Percentiles rank a stretch among this genome's conserved stretches.
These are phyloP conservation scores for Chalara sp. DNA, from an alignment of 2,329 filamentous ascomycete genomes.

Conservation along the genomic window DNA sequence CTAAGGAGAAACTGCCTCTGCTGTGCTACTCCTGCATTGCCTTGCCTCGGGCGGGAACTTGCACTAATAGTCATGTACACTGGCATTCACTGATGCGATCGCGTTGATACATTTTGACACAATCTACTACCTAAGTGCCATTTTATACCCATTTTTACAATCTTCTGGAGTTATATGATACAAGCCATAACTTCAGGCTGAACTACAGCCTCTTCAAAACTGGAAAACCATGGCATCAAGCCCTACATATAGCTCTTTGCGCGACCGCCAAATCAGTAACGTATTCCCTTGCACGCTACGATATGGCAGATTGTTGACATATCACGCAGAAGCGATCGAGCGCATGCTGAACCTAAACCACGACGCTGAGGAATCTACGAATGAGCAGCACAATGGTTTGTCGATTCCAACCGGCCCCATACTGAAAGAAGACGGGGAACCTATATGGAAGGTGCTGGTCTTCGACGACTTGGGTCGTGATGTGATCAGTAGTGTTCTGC, in stretches of 20 bases:
- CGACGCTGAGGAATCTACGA: conserved; percentile 43
- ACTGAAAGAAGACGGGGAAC: conserved; percentile 78
- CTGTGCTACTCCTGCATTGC: no score
- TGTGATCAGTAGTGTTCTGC: conserved; percentile 92
- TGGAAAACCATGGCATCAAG: conserved; percentile 44
- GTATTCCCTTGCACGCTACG: conserved; percentile 15
- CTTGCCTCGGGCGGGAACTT: no score
- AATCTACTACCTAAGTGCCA: no score
- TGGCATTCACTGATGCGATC: no score
- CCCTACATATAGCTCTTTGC: conserved; percentile 45
- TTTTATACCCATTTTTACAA: background rate
- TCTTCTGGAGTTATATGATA: conserved; percentile 20
- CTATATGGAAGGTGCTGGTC: conserved; percentile 95
- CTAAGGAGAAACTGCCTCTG: no score
- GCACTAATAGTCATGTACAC: no score
- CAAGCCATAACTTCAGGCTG: conserved; percentile 16
- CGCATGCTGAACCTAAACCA: conserved; percentile 95
- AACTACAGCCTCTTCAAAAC: conserved; percentile 20
- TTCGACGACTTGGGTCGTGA: conserved; percentile 89
- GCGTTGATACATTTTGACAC: no score
- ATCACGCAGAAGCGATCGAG: conserved; percentile 70
- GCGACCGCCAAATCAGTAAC: conserved; percentile 68
- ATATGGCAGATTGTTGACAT: conserved; percentile 8
- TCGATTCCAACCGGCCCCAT: conserved; percentile 70
- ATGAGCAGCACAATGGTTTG: conserved; percentile 53